Evolutionary conservation across 164 flowering plant genomes (phyloP), one percentile per base, ranked within the genome.

Genomic region (Nymphaea thermarum): DNA sequence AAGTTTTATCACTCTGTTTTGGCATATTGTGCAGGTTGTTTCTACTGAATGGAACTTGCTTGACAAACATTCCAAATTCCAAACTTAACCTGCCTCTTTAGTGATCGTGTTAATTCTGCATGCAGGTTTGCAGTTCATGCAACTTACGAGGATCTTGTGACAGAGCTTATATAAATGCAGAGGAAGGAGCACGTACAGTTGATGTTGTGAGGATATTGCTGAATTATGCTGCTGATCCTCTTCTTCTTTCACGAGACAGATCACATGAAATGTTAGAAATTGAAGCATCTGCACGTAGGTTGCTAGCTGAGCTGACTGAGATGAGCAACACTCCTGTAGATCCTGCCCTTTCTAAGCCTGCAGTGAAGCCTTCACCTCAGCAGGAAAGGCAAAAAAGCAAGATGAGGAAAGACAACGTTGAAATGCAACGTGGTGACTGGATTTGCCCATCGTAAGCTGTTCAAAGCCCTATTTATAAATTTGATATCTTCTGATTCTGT

Each of bases 61-160:
- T 51, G 15, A 51, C 57, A 51, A 51, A 10, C 57, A 5, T 51
- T 51, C 57, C 57, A 51, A 51, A 15, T 51, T 25, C 36, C 36
- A 25, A 25, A 25, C 36, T 25, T 25, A 25, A 25, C 36, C 36
- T 25, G 36, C 36, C 36, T 25, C 36, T 25, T 25, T 25, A 25
- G 36, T 25, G 36, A 25, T 25, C 36, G 36, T 25, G 36, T 15
- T 51, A 51, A 10, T 51, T 8, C 15, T 51, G 57, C 14, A 51
- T 80, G 72, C 78, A 94, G 96, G 97, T 88, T 43, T 94, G 99
- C 63, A 63, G 92, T 79, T 76, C 78, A 43, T 94, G 99, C 74
- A 78, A 69, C 72, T 76, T 90, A 43, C 85, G 96, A 69, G 88
- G 86, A 68, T 88, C 99, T n/a, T 94, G 97, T 80, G 99, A 94